Percentiles rank a stretch among this genome's conserved stretches.
Evolutionary conservation across 257 asterid genomes (phyloP).

Genomic region (Mentha longifolia): DNA sequence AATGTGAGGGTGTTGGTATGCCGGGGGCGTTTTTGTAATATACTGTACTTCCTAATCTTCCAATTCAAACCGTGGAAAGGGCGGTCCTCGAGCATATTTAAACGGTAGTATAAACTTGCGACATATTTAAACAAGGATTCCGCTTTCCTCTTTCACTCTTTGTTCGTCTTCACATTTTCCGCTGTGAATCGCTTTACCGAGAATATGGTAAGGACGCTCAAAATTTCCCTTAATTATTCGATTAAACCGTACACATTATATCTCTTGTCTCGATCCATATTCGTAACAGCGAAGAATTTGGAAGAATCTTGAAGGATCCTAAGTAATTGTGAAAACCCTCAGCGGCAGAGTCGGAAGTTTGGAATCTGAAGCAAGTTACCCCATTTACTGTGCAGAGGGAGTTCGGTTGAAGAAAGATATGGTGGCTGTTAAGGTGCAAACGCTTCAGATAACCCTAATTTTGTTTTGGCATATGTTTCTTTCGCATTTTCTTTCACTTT

Average conservation of each 20-base stretch:
- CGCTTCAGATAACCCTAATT: conserved; percentile 31
- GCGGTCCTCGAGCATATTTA: conserved; percentile 26
- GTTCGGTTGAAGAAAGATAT: conserved; percentile 35
- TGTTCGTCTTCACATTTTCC: background rate
- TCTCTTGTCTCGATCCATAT: conserved; percentile 14
- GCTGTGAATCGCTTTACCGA: conserved; percentile 23
- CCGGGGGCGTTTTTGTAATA: too few species aligned
- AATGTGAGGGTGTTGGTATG: too few species aligned
- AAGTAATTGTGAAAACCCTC: conserved; percentile 2
- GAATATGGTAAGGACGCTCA: conserved; percentile 23
- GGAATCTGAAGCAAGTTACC: conserved; percentile 10
- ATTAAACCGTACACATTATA: background rate
- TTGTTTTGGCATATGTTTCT: background rate
- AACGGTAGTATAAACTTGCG: conserved; percentile 34
- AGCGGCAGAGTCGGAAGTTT: background rate
- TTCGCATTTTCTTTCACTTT: background rate
- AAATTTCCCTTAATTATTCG: background rate
- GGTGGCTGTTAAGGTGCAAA: conserved; percentile 53
- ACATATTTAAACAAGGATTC: background rate
- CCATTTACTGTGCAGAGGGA: background rate
- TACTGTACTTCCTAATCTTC: background rate
- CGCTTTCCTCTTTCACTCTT: conserved; percentile 6
- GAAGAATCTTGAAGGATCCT: conserved; percentile 32
- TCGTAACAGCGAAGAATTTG: conserved; percentile 19
- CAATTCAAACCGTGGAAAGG: conserved; percentile 35